Conservation (phyloP, 1,284 basidiomycete genomes). For the Entoloma clypeatum region DNA sequence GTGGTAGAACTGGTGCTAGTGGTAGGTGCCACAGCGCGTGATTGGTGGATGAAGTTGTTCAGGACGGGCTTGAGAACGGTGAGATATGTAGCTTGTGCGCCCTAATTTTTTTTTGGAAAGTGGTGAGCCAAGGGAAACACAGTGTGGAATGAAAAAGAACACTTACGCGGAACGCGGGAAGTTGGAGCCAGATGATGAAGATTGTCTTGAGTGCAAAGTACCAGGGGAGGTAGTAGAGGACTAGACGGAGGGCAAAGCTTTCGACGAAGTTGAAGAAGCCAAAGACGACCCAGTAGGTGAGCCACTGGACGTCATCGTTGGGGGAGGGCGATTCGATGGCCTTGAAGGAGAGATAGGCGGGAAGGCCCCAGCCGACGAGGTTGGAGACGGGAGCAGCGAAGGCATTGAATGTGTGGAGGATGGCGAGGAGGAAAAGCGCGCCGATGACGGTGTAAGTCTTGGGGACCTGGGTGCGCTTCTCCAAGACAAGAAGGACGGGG, state of each 20-base stretch:
- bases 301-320: slow-evolving; percentile 83
- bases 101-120: slow-evolving; percentile 40
- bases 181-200: slow-evolving; percentile 85
- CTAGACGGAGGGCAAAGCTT: slow-evolving; percentile 65
- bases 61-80: slow-evolving; percentile 68
- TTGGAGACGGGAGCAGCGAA: slow-evolving; percentile 81
- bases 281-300: slow-evolving; percentile 87
- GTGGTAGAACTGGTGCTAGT: slow-evolving; percentile 30
- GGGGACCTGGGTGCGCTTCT: slow-evolving; percentile 88
- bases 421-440: slow-evolving; percentile 55
- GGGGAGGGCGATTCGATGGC: slow-evolving; percentile 73
- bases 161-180: slow-evolving; percentile 77
- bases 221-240: slow-evolving; percentile 85
- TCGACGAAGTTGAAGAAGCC: slow-evolving; percentile 86
- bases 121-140: slow-evolving; percentile 14
- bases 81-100: slow-evolving; percentile 70
- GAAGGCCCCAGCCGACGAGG: slow-evolving; percentile 80
- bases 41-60: slow-evolving; percentile 43
- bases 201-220: slow-evolving; percentile 89
- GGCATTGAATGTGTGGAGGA: slow-evolving; percentile 80
- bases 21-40: slow-evolving; percentile 33
- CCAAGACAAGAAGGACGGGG: slow-evolving; percentile 77
- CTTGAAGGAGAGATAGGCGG: slow-evolving; percentile 83
- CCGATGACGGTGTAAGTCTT: slow-evolving; percentile 91
- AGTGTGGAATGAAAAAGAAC: slow-evolving; percentile 7